These are phyloP conservation scores for Scutellaria minor DNA, from an alignment of 257 asterid species.

Conservation along the genomic window DNA sequence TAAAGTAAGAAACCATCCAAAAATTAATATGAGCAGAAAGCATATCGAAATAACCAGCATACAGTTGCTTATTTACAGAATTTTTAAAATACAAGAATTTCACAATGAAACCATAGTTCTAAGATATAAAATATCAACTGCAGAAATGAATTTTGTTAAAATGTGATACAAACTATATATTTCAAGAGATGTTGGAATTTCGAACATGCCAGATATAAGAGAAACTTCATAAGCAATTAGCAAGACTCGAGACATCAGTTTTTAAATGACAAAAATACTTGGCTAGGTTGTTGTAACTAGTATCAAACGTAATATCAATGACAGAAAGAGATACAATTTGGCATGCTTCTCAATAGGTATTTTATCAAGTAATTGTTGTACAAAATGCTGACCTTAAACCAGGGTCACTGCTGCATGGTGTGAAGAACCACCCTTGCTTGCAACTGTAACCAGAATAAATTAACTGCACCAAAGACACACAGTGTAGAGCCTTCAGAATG, in stretches of 20 bases:
- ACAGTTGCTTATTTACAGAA: background rate
- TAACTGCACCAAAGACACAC: constrained; percentile 56
- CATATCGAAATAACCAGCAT: background rate
- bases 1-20: background rate
- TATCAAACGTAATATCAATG: constrained; percentile 12
- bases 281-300: background rate
- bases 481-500: constrained; percentile 24
- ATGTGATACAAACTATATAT: background rate
- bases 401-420: constrained; percentile 92
- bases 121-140: background rate
- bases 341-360: background rate
- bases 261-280: background rate
- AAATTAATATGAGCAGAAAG: background rate
- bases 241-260: background rate
- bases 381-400: constrained; percentile 67
- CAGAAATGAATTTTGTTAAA: background rate
- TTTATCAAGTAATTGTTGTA: background rate
- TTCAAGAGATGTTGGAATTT: constrained; percentile 2
- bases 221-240: background rate
- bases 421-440: constrained; percentile 95
- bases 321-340: background rate
- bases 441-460: constrained; percentile 94
- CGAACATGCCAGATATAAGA: background rate
- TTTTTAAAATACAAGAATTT: too few relatives aligned
- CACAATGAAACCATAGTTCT: background rate